These are phyloP conservation scores for Scytalidium sp. DNA, from an alignment of 2,329 filamentous ascomycete species.

Conservation along the genomic window DNA sequence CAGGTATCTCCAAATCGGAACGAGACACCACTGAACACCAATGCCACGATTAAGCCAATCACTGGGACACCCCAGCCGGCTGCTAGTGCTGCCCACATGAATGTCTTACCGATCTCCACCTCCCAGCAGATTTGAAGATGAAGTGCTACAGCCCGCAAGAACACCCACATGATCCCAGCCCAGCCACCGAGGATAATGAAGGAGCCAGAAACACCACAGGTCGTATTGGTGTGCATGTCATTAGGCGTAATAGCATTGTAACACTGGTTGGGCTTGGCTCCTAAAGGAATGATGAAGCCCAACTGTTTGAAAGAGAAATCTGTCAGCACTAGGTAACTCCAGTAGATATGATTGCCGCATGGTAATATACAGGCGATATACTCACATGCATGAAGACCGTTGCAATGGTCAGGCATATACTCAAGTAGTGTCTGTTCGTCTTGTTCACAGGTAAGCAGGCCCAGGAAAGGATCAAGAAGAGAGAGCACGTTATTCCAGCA, in stretches of 20 bases:
- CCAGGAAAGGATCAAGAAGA: slow-evolving; percentile 80
- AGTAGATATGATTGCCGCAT: no score
- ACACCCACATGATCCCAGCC: slow-evolving; percentile 83
- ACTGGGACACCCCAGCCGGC: slow-evolving; percentile 83
- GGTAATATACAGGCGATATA: no score
- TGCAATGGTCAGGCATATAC: slow-evolving; percentile 76
- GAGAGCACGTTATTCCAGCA: slow-evolving; percentile 65
- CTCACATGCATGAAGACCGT: slow-evolving; percentile 78
- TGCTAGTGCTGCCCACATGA: slow-evolving; percentile 81
- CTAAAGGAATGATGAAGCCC: slow-evolving; percentile 87
- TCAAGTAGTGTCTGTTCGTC: slow-evolving; percentile 90
- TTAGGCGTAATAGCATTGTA: slow-evolving; percentile 89
- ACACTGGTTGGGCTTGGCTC: slow-evolving; percentile 75
- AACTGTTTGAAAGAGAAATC: slow-evolving; percentile 61
- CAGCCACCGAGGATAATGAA: slow-evolving; percentile 85
- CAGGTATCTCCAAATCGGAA: slow-evolving; percentile 89
- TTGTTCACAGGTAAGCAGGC: slow-evolving; percentile 78
- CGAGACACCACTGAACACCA: slow-evolving; percentile 86
- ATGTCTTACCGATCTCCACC: slow-evolving; percentile 78
- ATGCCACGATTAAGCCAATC: slow-evolving; percentile 69
- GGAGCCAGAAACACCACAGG: slow-evolving; percentile 85
- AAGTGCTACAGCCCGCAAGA: slow-evolving; percentile 83
- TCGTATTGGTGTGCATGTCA: slow-evolving; percentile 77
- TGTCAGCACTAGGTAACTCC: slow-evolving; percentile 20
- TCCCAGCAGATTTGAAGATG: slow-evolving; percentile 99